These are phyloP conservation scores for Pseudocercospora cruenta DNA, from an alignment of 2,329 filamentous ascomycete genomes.

Conservation along the genomic window DNA sequence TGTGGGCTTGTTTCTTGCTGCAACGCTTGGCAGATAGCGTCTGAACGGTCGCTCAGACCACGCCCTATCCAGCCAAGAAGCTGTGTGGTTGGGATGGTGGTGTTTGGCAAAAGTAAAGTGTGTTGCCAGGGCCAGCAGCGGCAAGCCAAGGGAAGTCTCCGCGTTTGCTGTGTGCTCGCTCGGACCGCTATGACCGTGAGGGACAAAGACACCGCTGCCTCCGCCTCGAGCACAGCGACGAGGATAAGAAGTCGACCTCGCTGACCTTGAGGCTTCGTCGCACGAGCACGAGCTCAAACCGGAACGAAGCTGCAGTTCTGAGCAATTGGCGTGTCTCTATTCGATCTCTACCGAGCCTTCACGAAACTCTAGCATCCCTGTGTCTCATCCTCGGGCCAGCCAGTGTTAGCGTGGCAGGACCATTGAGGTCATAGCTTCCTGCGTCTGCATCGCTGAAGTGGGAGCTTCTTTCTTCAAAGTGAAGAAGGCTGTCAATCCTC, in stretches of 20 bases:
- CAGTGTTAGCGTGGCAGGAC: neutral
- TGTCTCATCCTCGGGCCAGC: neutral
- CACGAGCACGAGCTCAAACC: neutral
- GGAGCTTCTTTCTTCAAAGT: slow-evolving; percentile 6
- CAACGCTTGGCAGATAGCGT: neutral
- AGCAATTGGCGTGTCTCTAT: neutral
- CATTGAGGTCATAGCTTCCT: slow-evolving; percentile 6
- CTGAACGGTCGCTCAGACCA: neutral
- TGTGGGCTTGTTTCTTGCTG: neutral
- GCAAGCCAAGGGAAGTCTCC: neutral
- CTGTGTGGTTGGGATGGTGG: slow-evolving; percentile 1
- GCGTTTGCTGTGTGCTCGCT: neutral
- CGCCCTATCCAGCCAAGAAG: neutral
- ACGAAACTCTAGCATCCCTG: neutral
- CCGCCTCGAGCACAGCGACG: neutral
- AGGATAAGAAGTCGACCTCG: neutral
- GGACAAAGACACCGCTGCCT: neutral
- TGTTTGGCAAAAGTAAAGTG: slow-evolving; percentile 4
- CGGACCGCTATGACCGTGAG: neutral
- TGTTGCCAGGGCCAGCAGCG: neutral
- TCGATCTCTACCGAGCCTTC: neutral
- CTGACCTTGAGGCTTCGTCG: neutral
- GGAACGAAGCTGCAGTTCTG: neutral
- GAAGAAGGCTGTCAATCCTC: slow-evolving; percentile 2
- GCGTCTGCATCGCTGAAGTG: neutral